Conservation (phyloP, 1,284 basidiomycete genomes). For the Malassezia slooffiae region DNA sequence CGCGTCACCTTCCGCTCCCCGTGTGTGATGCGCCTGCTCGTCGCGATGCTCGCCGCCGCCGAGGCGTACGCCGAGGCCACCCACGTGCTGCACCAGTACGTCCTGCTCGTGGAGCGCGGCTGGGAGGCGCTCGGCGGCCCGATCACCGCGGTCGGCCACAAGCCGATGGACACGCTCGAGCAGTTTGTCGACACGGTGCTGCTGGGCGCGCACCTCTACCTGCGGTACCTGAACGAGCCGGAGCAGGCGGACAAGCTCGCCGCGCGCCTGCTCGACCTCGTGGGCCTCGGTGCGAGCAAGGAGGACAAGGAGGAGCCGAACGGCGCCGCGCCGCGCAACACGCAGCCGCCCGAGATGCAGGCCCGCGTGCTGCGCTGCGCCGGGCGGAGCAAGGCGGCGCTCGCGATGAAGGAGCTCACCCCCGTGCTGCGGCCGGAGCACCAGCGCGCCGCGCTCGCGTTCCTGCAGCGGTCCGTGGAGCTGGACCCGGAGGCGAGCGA, state of each 20-base stretch:
- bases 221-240: conserved; percentile 22
- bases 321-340: neutral
- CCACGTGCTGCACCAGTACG: conserved; percentile 31
- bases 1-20: conserved; percentile 41
- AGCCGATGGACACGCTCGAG: conserved; percentile 5
- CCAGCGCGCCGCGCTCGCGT: conserved; percentile 55
- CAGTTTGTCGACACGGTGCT: conserved; percentile 30
- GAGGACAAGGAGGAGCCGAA: too few species aligned
- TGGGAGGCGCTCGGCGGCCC: conserved; percentile 25
- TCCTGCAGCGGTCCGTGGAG: conserved; percentile 54
- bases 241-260: conserved; percentile 24
- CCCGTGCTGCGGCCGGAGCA: conserved; percentile 47
- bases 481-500: conserved; percentile 55
- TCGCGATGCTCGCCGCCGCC: conserved; percentile 34
- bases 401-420: neutral
- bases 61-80: conserved; percentile 37
- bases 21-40: conserved; percentile 32
- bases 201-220: conserved; percentile 25
- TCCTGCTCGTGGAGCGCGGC: conserved; percentile 38
- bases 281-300: conserved; percentile 3
- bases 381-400: too few species aligned
- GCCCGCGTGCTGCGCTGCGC: conserved; percentile 11
- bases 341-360: conserved; percentile 15
- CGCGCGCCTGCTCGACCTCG: conserved; percentile 21
- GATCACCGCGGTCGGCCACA: conserved; percentile 3